Evolutionary conservation across 306 rosid genomes (phyloP), one percentile per base, ranked within the genome.

Genomic region (Alnus glutinosa): DNA sequence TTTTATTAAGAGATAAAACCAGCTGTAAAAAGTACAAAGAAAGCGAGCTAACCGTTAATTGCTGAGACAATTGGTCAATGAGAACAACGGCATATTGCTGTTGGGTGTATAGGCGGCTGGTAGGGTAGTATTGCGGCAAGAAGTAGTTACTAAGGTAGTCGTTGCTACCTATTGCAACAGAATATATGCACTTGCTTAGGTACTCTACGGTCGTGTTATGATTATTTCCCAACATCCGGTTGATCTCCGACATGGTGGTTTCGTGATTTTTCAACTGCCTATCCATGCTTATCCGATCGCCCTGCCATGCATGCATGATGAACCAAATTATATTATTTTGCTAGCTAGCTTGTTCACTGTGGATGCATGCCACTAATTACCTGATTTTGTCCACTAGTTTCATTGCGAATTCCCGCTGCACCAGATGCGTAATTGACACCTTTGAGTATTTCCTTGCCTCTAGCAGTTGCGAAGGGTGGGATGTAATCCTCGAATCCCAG

Each of bases 371-470:
- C 16, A 57, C 0, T 57, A 32, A 30, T 32, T 57, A 74, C 83
- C 81, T 0, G 1, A 1, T 69, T 34, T 0, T 12, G 19, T 36
- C 77, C 85, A n/a, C 36, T 2, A 30, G 80, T 2, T 61, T 76
- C 81, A 10, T 16, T 0, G 9, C 42, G 85, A 2, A 81, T 81
- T 4, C 81, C 81, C 0, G 74, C 66, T 32, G 78, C 72, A 1
- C 78, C 62, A 1, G 78, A 81, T 77, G 85, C 85, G 52, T 76
- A 76, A 19, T 77, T 81, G 5, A 81, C 78, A 5, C 84, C 81
- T 18, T 9, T 0, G 13, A 11, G 44, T 44, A 76, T 58, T 23
- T 23, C 9, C 8, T 0, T 0, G 0, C 50, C 77, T 0, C 4
- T 32, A 9, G 76, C 64, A 6, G 14, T 36, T 3, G 77, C 64